These are phyloP conservation scores for Lentinus tigrinus DNA, from an alignment of 768 basidiomycete genomes.

Conservation along the genomic window DNA sequence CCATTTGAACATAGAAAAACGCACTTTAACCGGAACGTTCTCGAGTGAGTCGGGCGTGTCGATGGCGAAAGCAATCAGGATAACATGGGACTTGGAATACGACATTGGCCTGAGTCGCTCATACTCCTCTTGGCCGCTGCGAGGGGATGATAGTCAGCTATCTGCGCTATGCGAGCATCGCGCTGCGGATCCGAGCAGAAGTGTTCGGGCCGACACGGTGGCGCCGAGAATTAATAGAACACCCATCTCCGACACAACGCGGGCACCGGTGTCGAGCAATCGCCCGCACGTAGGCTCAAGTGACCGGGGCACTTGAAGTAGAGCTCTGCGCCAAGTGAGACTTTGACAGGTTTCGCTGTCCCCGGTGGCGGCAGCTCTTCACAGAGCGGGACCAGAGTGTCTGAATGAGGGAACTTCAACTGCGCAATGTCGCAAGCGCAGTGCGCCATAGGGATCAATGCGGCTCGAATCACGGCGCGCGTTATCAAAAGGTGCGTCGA, in stretches of 20 bases:
- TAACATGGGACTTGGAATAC: slow-evolving; percentile 98
- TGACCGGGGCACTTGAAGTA: neutral
- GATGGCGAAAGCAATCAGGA: slow-evolving; percentile 94
- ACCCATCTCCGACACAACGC: slow-evolving; percentile 6
- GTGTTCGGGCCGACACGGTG: neutral
- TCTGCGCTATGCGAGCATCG: neutral
- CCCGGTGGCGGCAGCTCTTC: no score
- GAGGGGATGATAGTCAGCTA: slow-evolving; percentile 17
- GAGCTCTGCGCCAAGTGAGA: neutral
- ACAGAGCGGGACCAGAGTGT: no score
- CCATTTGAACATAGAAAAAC: slow-evolving; percentile 3
- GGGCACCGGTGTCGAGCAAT: neutral
- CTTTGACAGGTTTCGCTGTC: no score
- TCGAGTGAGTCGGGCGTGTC: slow-evolving; percentile 97
- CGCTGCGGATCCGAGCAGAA: neutral
- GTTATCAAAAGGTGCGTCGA: no score
- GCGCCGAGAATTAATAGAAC: slow-evolving; percentile 6
- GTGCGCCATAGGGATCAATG: no score
- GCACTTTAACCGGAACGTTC: slow-evolving; percentile 89
- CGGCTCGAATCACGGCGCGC: no score
- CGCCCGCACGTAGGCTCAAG: neutral
- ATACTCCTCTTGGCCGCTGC: slow-evolving; percentile 97
- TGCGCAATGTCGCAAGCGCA: no score
- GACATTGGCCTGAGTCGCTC: slow-evolving; percentile 97
- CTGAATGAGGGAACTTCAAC: no score